A percentile compares a stretch with the other conserved stretches of the same genome.
phyloP scores from a whole-genome alignment of 2,329 filamentous ascomycete species.

The Metarhizium anisopliae region DNA sequence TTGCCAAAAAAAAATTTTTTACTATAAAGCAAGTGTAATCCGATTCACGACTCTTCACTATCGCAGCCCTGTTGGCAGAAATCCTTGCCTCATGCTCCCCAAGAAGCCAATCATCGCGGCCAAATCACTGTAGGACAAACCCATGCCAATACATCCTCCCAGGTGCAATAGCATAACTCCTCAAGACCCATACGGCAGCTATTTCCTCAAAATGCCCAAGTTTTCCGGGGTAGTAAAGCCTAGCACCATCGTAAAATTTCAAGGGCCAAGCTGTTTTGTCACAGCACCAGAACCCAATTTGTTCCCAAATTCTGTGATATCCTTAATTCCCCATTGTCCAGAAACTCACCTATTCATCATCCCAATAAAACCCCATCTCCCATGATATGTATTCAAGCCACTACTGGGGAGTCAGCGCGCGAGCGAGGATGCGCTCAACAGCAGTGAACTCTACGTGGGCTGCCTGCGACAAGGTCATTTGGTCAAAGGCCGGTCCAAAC shows the following conservation, averaged over 20 bases:
- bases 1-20: too few relatives aligned
- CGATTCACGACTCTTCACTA: not conserved
- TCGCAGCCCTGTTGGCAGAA: too few relatives aligned
- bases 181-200: not conserved
- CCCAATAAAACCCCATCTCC: not conserved
- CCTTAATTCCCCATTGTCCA: not conserved
- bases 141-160: not conserved
- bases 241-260: not conserved
- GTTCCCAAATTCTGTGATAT: not conserved
- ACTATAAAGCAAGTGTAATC: not conserved
- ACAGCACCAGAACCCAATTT: not conserved
- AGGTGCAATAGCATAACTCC: constrained; percentile 3
- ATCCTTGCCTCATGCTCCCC: too few relatives aligned
- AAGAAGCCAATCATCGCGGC: not conserved
- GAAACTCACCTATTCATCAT: not conserved
- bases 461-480: constrained; percentile 37
- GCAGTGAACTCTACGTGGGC: constrained; percentile 37
- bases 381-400: not conserved
- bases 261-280: not conserved
- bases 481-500: constrained; percentile 32
- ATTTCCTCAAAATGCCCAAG: not conserved
- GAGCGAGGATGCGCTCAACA: constrained; percentile 39
- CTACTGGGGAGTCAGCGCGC: constrained; percentile 21
- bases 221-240: not conserved
- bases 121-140: too few relatives aligned